Evolutionary conservation across 2,329 filamentous ascomycete species (phyloP), one percentile per base, ranked within the genome.

Genomic region (Venturia aucupariae): DNA sequence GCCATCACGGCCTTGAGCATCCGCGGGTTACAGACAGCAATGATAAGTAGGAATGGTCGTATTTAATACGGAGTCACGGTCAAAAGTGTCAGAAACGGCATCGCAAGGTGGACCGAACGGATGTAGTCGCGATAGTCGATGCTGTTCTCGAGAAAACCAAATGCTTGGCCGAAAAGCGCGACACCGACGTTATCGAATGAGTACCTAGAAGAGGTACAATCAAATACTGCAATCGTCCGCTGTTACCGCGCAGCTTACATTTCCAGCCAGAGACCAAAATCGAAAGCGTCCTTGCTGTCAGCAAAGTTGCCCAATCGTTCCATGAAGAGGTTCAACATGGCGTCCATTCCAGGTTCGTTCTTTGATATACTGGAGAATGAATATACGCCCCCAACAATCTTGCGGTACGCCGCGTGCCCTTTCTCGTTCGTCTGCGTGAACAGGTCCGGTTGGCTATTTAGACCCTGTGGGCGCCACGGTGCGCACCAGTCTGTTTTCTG

Each of bases 401-500:
- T 85, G 22, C 84, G 76, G 68, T 80, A 81, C 1, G 76, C 73
- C 3, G 82, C 76, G 69, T 86, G 84, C 4, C 74, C 73, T 63
- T 75, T 76, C 57, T 80, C 75, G 57, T 82, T 78, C 66, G 81
- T 80, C 78, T 84, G 84, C 65, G 85, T 84, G 71, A 86, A 84
- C 6, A 85, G 68, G 41, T 42, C 41, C 41, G 41, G 41, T 19
- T n/a, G 41, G 1, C 77, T 79, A 66, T 85, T 83, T 4, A 76
- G 79, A 64, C 81, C 78, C 19, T 83, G 83, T 67, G 85, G 84
- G 30, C 77, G 81, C 24, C 82, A 83, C 0, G 82, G 81, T 65
- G 85, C 82, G 69, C 86, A 86, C 71, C 84, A 80, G 60, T 82
- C 77, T 0, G 81, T 81, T 69, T 86, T 86, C 72, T 83, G 77